Evolutionary conservation across 1,284 basidiomycete species (phyloP), one percentile per base, ranked within the genome.

Genomic region (Apiotrichum domesticum): DNA sequence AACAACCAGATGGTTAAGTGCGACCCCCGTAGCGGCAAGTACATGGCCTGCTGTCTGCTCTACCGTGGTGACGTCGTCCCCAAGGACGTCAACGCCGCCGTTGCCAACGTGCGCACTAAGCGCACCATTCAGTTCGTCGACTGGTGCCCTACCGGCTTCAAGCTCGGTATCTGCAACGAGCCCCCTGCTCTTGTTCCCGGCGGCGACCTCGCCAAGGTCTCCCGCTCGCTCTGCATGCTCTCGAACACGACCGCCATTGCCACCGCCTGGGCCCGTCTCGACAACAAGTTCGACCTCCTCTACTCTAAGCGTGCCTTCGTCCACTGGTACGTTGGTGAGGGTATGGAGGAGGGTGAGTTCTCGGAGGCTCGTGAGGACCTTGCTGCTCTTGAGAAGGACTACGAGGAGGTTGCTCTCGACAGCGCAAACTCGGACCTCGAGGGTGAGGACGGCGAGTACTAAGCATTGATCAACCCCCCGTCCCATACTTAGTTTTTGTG

Each of bases 1-100:
- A 93, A 92, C 66, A 96, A 95, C 81, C 95, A 98, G 80, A 95
- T 98, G 94, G 95, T 91, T 67, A 95, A 95, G 82, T 95, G 92
- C 73, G 91, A 96, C 73, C 91, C 92, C 64, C 86, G 86, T 71
- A 88, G 92, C 68, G 91, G 90, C 77, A 98, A 98, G 86, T 98
- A 98, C 81, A 98, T 83, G 92, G 90, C 90, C 48, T 93, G 90
- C 78, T 88, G 86, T 71, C 78, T 93, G 61, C 80, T 93, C 51
- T 94, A 89, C 82, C 90, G 94, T 73, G 94, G 95, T 68, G 94
- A 98, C 75, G 93, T 98, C 66, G 94, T 95, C 51, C 92, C 94
- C 70, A 97, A 97, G 83, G 95, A 98, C 76, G 89, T 88, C 72
- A 90, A 94, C 70, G 86, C 89, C 59, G 94, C 95, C 58, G 89